Percentiles rank a stretch among this genome's conserved stretches.
Evolutionary conservation across 169 alveolate species (phyloP).

Genomic region (Cryptosporidium andersoni): DNA sequence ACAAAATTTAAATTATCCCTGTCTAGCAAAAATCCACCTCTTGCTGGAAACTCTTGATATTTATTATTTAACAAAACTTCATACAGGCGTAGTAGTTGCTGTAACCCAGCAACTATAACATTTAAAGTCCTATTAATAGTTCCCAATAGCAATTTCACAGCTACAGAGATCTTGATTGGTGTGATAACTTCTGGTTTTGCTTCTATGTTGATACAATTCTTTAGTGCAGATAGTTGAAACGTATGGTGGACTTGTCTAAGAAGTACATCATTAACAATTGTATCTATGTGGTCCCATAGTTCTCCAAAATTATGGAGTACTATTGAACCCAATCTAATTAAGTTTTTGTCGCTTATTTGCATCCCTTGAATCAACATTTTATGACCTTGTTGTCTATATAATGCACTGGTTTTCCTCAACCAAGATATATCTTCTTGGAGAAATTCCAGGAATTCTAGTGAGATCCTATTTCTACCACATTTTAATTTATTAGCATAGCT

Average conservation of each 20-base stretch:
- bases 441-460: slow-evolving; percentile 49
- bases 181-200: background rate
- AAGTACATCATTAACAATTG: slow-evolving; percentile 19
- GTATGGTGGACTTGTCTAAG: slow-evolving; percentile 12
- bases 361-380: slow-evolving; percentile 33
- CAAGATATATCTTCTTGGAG: slow-evolving; percentile 62
- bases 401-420: slow-evolving; percentile 46
- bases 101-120: slow-evolving; percentile 10
- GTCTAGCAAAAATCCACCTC: no score
- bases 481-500: background rate
- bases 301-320: slow-evolving; percentile 45
- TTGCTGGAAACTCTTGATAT: background rate
- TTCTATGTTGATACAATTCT: slow-evolving; percentile 29
- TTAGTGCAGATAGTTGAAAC: slow-evolving; percentile 26
- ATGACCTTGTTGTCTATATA: slow-evolving; percentile 61
- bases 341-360: slow-evolving; percentile 19
- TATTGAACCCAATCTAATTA: slow-evolving; percentile 30
- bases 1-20: slow-evolving; percentile 21
- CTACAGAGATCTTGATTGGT: slow-evolving; percentile 2
- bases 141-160: background rate
- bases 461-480: background rate
- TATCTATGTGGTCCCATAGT: slow-evolving; percentile 65
- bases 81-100: slow-evolving; percentile 23
- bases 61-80: slow-evolving; percentile 30
- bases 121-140: slow-evolving; percentile 22